Conservation (phyloP, 2,329 filamentous ascomycete species). For the Epichloe sibirici region DNA sequence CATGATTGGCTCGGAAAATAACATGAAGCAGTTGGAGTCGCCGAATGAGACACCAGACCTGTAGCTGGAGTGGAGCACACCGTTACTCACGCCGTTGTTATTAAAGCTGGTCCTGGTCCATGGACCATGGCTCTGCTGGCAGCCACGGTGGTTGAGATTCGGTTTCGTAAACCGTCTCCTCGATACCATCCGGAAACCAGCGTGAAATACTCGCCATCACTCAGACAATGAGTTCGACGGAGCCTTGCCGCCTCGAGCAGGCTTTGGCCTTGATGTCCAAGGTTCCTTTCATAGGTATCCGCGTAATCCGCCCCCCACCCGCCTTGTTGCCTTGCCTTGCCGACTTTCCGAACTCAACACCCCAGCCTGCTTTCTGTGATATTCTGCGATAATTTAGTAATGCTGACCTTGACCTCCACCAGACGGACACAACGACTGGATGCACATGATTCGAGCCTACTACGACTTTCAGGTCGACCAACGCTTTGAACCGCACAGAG, state of each 20-base stretch:
- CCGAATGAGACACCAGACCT: neutral
- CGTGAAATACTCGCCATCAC: neutral
- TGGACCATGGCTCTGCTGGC: neutral
- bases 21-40: neutral
- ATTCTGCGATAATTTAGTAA: neutral
- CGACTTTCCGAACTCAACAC: neutral
- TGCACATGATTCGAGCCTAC: neutral
- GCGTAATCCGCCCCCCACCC: too few relatives aligned
- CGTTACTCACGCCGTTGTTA: neutral
- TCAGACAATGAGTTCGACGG: neutral
- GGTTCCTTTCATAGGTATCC: neutral
- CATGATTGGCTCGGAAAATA: neutral
- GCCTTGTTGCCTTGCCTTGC: neutral
- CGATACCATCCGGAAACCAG: neutral
- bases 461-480: neutral
- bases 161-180: neutral
- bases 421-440: neutral
- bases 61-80: too few relatives aligned
- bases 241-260: neutral
- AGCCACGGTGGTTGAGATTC: neutral
- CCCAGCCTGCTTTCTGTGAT: neutral
- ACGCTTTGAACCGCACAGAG: neutral
- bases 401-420: neutral
- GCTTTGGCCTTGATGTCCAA: neutral
- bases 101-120: neutral